These are phyloP conservation scores for Pseudogymnoascus verrucosus DNA, from an alignment of 2,329 filamentous ascomycete species.

Conservation along the genomic window DNA sequence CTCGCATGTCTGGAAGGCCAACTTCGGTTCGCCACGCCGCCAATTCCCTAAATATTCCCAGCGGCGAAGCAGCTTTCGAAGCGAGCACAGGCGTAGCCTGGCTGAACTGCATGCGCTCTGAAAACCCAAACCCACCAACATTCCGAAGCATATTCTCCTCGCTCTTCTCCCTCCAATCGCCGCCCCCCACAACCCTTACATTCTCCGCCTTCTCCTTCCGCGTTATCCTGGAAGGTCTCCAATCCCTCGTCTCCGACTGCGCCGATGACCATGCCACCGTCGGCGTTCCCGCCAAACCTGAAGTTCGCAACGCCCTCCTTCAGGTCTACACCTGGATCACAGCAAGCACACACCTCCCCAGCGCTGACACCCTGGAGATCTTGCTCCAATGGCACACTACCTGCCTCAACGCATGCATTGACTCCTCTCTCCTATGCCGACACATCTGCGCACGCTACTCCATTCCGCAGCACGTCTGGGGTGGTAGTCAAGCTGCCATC, in stretches of 20 bases:
- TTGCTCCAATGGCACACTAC: constrained; percentile 38
- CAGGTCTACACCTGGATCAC: constrained; percentile 33
- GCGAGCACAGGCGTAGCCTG: constrained; percentile 34
- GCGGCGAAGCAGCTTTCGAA: constrained; percentile 34
- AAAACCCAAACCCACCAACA: constrained; percentile 27
- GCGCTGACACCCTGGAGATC: constrained; percentile 32
- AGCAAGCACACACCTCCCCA: constrained; percentile 29
- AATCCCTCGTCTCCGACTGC: constrained; percentile 35
- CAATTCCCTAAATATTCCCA: constrained; percentile 34
- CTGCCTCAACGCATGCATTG: constrained; percentile 35
- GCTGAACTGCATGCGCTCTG: constrained; percentile 30
- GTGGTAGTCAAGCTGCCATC: constrained; percentile 23
- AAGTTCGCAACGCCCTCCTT: constrained; percentile 32
- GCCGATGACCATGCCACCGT: constrained; percentile 32
- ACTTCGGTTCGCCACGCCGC: constrained; percentile 35
- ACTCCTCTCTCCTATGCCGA: constrained; percentile 33
- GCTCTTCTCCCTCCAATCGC: constrained; percentile 30
- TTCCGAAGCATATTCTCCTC: constrained; percentile 34
- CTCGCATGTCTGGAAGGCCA: constrained; percentile 35
- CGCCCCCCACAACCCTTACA: constrained; percentile 24
- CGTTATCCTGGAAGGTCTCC: constrained; percentile 36
- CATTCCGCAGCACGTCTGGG: constrained; percentile 34
- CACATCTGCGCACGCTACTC: constrained; percentile 32
- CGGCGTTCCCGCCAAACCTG: constrained; percentile 32
- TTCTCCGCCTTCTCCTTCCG: constrained; percentile 35